Evolutionary conservation across 331 rosid genomes (phyloP).

Genomic region (Quercus phellos): DNA sequence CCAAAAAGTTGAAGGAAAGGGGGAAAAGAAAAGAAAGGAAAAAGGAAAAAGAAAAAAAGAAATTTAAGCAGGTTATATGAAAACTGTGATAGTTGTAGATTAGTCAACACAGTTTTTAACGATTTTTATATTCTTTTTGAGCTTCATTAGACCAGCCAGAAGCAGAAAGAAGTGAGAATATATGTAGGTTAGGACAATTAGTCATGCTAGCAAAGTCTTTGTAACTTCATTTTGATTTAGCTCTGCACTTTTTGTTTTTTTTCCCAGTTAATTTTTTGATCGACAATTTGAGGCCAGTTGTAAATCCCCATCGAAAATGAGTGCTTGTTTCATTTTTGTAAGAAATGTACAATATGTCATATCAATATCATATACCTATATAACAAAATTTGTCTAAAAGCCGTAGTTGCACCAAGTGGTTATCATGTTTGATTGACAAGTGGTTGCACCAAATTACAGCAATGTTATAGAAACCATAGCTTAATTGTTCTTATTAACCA

Average conservation of each 20-base stretch:
- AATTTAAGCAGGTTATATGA: neutral
- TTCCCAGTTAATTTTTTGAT: slow-evolving; percentile 3
- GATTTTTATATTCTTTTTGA: slow-evolving; percentile 11
- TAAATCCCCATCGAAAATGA: neutral
- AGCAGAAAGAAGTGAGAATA: slow-evolving; percentile 12
- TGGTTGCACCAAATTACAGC: too few species aligned
- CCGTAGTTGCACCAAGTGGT: too few species aligned
- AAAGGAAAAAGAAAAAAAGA: neutral
- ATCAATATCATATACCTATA: neutral
- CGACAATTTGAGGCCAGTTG: slow-evolving; percentile 2
- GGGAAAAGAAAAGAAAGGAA: neutral
- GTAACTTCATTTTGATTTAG: neutral
- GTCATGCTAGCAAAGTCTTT: slow-evolving; percentile 11
- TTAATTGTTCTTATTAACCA: too few species aligned
- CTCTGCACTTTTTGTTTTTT: neutral
- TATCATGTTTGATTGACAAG: too few species aligned
- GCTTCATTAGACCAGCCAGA: slow-evolving; percentile 5
- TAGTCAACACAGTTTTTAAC: slow-evolving; percentile 13
- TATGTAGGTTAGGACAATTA: slow-evolving; percentile 14
- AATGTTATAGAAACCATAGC: too few species aligned
- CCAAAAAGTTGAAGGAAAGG: neutral
- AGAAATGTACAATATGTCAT: slow-evolving; percentile 4
- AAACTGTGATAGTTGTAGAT: slow-evolving; percentile 13
- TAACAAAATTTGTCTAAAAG: too few species aligned
- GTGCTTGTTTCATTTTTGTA: slow-evolving; percentile 9